Evolutionary conservation across 75 land plant species (phyloP).

Genomic region (Sequoiadendron giganteum): DNA sequence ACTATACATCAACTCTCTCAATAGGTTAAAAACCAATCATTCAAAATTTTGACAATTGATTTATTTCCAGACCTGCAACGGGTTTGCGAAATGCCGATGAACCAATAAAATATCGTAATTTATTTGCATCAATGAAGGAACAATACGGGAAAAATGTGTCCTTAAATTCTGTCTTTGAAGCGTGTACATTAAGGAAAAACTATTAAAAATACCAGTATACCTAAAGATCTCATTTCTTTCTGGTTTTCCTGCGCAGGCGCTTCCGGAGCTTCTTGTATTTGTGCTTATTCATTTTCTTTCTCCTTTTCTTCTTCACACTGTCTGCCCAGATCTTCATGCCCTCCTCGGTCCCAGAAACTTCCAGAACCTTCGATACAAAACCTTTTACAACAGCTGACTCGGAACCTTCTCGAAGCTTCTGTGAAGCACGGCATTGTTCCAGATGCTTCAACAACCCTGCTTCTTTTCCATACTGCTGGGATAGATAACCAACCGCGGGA

Average conservation of each 20-base stretch:
- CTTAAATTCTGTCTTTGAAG: background rate
- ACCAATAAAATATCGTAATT: background rate
- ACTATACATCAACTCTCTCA: background rate
- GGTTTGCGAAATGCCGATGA: background rate
- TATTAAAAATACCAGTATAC: background rate
- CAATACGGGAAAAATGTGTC: background rate
- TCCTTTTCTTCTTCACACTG: constrained; percentile 87
- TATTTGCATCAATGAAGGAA: background rate
- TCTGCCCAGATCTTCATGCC: constrained; percentile 40
- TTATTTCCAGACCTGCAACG: background rate
- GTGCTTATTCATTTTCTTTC: constrained; percentile 96
- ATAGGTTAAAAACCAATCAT: background rate
- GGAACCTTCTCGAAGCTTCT: background rate
- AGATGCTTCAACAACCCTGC: background rate
- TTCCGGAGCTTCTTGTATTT: constrained; percentile 83
- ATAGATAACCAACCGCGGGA: background rate
- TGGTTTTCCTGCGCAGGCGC: constrained; percentile 37
- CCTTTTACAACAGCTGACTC: background rate
- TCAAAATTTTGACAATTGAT: background rate
- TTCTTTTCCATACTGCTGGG: background rate
- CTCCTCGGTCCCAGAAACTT: background rate
- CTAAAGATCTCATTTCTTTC: background rate
- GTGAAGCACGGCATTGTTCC: background rate
- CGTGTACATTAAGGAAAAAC: background rate
- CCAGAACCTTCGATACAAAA: background rate